These are phyloP conservation scores for Candida ponderosae DNA, from an alignment of 805 yeast genomes.

Conservation along the genomic window DNA sequence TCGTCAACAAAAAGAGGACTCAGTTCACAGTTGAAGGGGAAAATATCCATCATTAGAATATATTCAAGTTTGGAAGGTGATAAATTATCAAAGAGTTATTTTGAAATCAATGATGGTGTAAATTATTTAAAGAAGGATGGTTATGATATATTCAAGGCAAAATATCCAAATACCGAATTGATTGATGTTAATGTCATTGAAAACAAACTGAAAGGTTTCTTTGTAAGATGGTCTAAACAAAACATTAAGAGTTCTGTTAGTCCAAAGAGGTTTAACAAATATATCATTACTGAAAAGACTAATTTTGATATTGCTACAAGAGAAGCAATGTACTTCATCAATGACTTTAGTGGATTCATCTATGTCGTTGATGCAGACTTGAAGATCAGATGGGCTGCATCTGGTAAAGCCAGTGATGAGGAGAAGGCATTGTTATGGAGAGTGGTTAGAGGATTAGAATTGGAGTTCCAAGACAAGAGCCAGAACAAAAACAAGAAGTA, in stretches of 20 bases:
- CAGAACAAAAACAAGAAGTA: not conserved
- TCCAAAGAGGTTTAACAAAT: conserved; percentile 42
- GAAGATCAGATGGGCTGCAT: conserved; percentile 84
- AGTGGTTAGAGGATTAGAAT: conserved; percentile 50
- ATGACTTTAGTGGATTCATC: conserved; percentile 76
- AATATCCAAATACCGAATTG: conserved; percentile 53
- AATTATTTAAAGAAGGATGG: conserved; percentile 33
- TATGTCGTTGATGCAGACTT: conserved; percentile 69
- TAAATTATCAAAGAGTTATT: conserved; percentile 53
- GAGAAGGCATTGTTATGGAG: conserved; percentile 63
- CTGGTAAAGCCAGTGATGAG: conserved; percentile 68
- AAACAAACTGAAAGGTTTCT: conserved; percentile 56
- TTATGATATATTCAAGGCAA: conserved; percentile 28
- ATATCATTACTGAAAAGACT: conserved; percentile 56
- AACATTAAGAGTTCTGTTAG: conserved; percentile 38
- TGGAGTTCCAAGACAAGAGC: conserved; percentile 26
- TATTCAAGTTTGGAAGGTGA: conserved; percentile 68
- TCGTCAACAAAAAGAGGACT: conserved; percentile 22
- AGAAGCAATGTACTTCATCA: conserved; percentile 56
- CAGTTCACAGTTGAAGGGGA: conserved; percentile 35
- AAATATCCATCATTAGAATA: conserved; percentile 56
- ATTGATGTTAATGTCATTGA: conserved; percentile 76
- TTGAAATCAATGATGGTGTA: conserved; percentile 36
- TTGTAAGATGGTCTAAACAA: conserved; percentile 46
- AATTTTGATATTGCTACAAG: conserved; percentile 50